Percentiles rank a stretch among this genome's conserved stretches.
phyloP scores from a whole-genome alignment of 306 rosid species.

The Cucurbita pepo region DNA sequence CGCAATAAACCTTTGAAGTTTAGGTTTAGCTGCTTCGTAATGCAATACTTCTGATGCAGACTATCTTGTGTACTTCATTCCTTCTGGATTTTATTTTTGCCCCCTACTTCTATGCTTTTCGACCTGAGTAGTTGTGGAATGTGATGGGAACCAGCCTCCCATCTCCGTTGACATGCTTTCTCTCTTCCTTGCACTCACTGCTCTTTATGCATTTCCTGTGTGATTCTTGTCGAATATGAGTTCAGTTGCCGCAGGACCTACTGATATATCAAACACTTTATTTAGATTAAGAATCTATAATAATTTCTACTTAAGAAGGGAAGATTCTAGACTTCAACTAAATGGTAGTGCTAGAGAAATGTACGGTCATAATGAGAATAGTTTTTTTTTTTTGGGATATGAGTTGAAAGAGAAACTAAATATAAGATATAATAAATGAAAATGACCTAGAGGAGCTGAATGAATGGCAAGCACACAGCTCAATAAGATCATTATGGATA shows the following conservation, averaged over 20 bases:
- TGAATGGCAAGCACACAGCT: neutral
- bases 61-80: neutral
- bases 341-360: neutral
- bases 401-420: neutral
- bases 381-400: neutral
- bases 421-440: neutral
- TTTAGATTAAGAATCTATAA: neutral
- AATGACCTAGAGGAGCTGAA: neutral
- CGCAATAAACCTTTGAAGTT: neutral
- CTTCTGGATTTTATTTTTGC: neutral
- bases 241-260: neutral
- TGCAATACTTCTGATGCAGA: neutral
- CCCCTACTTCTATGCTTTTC: neutral
- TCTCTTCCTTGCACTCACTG: neutral
- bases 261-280: neutral
- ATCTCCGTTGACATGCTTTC: neutral
- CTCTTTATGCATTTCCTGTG: neutral
- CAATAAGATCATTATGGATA: neutral
- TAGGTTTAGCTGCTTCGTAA: conserved; percentile 6
- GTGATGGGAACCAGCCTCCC: neutral
- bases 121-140: neutral
- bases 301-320: neutral
- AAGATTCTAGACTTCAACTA: neutral
- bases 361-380: neutral
- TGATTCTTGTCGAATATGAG: neutral